Percentiles rank a stretch among this genome's conserved stretches.
Conservation (phyloP, 371 early-diverging fungal genomes). For the Smittium culicis region DNA sequence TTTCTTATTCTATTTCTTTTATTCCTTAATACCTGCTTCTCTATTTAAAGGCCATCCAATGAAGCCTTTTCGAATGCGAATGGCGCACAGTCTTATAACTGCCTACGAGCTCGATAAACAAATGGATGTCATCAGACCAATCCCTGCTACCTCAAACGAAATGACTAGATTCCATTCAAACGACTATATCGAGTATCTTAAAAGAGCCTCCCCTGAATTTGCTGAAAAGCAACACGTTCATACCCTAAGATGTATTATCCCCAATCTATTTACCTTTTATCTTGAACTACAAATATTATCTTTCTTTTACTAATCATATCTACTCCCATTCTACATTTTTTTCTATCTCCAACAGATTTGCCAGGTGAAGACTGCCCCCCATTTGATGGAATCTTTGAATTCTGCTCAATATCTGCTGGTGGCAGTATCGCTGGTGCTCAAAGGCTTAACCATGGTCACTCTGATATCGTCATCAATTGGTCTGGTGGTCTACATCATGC, state of each 20-base stretch:
- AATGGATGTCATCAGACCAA: slow-evolving; percentile 60
- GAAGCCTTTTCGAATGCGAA: slow-evolving; percentile 98
- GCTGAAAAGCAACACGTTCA: slow-evolving; percentile 27
- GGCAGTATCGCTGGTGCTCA: slow-evolving; percentile 90
- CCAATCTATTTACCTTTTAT: neutral
- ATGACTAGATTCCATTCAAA: slow-evolving; percentile 98
- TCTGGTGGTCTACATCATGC: slow-evolving; percentile 99
- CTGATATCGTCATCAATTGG: slow-evolving; percentile 98
- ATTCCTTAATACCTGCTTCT: neutral
- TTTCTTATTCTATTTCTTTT: too few species aligned
- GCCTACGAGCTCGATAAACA: slow-evolving; percentile 92
- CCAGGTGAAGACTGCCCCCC: slow-evolving; percentile 94
- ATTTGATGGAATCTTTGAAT: slow-evolving; percentile 94
- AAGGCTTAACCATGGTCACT: slow-evolving; percentile 73
- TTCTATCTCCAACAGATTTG: slow-evolving; percentile 10
- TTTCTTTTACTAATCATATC: too few species aligned
- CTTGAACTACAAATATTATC: neutral
- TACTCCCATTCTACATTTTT: too few species aligned
- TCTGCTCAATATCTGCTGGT: slow-evolving; percentile 83
- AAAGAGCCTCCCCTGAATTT: slow-evolving; percentile 78
- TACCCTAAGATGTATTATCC: slow-evolving; percentile 25
- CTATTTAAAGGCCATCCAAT: slow-evolving; percentile 51
- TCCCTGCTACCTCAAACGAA: slow-evolving; percentile 78
- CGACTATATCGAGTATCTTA: slow-evolving; percentile 97
- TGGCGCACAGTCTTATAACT: slow-evolving; percentile 94